These are phyloP conservation scores for Urostyla sp. DNA, from an alignment of 73 alveolate genomes.

Conservation along the genomic window DNA sequence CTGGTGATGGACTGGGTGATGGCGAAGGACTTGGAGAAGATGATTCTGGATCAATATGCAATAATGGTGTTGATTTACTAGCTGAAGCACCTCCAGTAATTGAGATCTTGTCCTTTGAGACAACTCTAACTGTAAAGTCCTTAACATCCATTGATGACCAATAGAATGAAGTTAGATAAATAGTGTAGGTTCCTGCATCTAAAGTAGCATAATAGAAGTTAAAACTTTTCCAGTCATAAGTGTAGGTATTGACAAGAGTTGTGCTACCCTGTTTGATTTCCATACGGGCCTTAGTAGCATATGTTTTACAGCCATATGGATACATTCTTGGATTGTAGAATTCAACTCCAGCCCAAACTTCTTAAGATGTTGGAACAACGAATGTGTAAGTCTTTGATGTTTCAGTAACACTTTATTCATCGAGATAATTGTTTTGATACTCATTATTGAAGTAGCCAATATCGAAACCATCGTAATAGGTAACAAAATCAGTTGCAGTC, in stretches of 20 bases:
- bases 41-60: no score
- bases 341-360: constrained; percentile 37
- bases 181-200: constrained; percentile 49
- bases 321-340: constrained; percentile 51
- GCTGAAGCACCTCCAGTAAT: no score
- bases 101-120: not conserved
- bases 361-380: constrained; percentile 10
- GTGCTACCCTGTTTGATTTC: not conserved
- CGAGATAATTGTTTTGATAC: constrained; percentile 3
- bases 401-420: constrained; percentile 11
- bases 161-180: not conserved
- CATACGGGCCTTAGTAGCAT: not conserved
- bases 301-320: constrained; percentile 29
- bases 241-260: constrained; percentile 2
- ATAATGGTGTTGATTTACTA: no score
- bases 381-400: not conserved
- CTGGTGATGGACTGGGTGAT: no score
- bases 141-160: constrained; percentile 41
- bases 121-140: constrained; percentile 20
- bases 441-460: constrained; percentile 9
- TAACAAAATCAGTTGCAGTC: not conserved
- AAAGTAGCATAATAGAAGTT: constrained; percentile 5
- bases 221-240: not conserved
- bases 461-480: constrained; percentile 16
- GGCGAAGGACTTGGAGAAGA: no score